Base-by-base conservation (phyloP, 805 yeast genomes). In the Teunomyces cretensis region DNA sequence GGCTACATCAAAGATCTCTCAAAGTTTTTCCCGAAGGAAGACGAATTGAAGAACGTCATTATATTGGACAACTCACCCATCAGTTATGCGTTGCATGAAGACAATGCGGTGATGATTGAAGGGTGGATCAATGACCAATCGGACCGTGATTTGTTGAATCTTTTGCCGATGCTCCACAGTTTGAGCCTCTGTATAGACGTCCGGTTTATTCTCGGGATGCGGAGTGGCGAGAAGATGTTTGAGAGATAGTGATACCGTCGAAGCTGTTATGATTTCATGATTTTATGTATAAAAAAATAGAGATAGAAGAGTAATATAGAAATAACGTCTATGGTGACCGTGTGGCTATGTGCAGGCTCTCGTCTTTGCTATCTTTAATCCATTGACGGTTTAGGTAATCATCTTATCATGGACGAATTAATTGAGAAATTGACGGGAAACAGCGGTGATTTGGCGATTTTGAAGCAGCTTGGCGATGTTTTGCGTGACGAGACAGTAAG, bases 51-150 rank as follows among this genome's bases (percentile, higher is more conserved):
- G 48, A 80, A 80, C 54, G 79, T 87, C 32, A 72, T 92, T 46
- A 84, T 94, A 30, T 76, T 94, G 41, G 99, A 94, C 68, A 94
- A 94, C 67, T 89, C 97, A 9, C 98, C 98, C 1, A 79, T 90
- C 19, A 86, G 96, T 58, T 94, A 88, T 62, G 83, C 88, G 12
- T 68, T 80, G 62, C 91, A 92, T 62, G 88, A 83, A 47, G 84
- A 84, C 53, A 94, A 94, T 58, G 99, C 96, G 1, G 84, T 94
- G 16, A 83, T 86, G 69, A 89, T 94, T 6, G 97, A 91, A 66
- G 98, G 99, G 38, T 94, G 99, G 99, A 89, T 94, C 50, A 88
- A 87, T 59, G 99, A 94, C 65, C 96, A 95, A n/a, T 79, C 84
- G 30, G 99, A 94, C 60, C 72, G 83, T 16, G 96, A 89, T 57